Base-by-base conservation (phyloP, 73 alveolate species). In the Symbiodinium natans region DNA sequence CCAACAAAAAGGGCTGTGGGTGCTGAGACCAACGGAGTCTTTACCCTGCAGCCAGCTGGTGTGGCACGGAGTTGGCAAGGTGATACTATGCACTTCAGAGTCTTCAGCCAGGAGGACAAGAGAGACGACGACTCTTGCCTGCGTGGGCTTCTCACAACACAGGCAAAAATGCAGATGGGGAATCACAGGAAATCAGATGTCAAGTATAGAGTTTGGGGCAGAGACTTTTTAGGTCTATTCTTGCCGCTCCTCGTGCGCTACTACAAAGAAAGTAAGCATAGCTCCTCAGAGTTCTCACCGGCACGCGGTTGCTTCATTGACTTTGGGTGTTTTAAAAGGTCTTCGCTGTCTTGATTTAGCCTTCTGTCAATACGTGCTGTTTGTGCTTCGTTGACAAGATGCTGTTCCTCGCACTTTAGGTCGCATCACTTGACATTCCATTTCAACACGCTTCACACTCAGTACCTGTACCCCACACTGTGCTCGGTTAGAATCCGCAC, bases 61-160 rank as follows among this genome's bases (percentile, higher is more conserved):
- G 34, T 21, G 21, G 13, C 40, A 8, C 13, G 23, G 40, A 74
- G 21, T 9, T 40, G 59, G 52, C 48, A 63, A 90, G 96, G 96
- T 31, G 96, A 90, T 46, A 90, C 88, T 48, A 90, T 90, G 96
- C 52, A 90, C 75, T 90, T 90, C 96, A 90, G 48, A 40, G 96
- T 90, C 4, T 63, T 90, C 77, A 90, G 96, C 21, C 96, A 90
- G 43, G 96, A 90, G 43, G 96, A 90, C 33, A 82, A 90, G 74
- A 90, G 71, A n/a, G 96, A 90, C 1, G 88, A 90, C 41, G 96
- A 39, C 15, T 8, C 77, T 90, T 41, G 71, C 80, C 83, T 11
- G n/a, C 73, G n/a, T 33, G n/a, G n/a, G n/a, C n/a, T n/a, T n/a
- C 7, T 19, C 8, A 10, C 63, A 48, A 10, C 63, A 17, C 17